Percentiles rank a stretch among this genome's conserved stretches.
These are phyloP conservation scores for Pseudodiploospora longispora DNA, from an alignment of 2,329 filamentous ascomycete species.

Conservation along the genomic window DNA sequence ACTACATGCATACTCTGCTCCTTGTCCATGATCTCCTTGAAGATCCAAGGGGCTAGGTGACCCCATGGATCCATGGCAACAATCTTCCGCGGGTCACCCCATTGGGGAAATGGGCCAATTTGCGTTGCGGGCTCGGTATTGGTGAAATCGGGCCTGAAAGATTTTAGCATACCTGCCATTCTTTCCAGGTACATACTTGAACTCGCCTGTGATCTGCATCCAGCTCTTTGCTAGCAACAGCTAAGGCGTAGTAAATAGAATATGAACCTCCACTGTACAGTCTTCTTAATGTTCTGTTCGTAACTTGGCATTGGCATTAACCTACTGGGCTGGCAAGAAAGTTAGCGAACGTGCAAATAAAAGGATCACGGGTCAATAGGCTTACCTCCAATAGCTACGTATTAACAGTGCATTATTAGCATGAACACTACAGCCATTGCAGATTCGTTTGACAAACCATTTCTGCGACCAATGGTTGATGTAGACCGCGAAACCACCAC, in stretches of 20 bases:
- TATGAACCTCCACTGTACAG: conserved; percentile 68
- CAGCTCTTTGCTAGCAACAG: conserved; percentile 84
- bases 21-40: conserved; percentile 67
- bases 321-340: conserved; percentile 28
- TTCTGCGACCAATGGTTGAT: conserved; percentile 70
- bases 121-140: conserved; percentile 86
- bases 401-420: no score
- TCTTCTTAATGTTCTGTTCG: not conserved
- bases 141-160: conserved; percentile 47
- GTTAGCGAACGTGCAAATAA: not conserved
- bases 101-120: conserved; percentile 83
- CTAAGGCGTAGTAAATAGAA: conserved; percentile 89
- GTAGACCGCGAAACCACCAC: conserved; percentile 75
- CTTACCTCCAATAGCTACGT: conserved; percentile 50
- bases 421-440: no score
- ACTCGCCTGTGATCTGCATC: conserved; percentile 64
- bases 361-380: conserved; percentile 3
- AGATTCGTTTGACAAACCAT: conserved; percentile 47
- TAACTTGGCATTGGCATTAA: not conserved
- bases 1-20: conserved; percentile 49
- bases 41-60: conserved; percentile 78
- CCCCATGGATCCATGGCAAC: conserved; percentile 96
- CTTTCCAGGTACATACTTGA: conserved; percentile 7
- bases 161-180: not conserved
- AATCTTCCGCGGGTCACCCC: conserved; percentile 86